Base-by-base conservation (phyloP, 129 eudicot genomes). In the Tagetes patula region DNA sequence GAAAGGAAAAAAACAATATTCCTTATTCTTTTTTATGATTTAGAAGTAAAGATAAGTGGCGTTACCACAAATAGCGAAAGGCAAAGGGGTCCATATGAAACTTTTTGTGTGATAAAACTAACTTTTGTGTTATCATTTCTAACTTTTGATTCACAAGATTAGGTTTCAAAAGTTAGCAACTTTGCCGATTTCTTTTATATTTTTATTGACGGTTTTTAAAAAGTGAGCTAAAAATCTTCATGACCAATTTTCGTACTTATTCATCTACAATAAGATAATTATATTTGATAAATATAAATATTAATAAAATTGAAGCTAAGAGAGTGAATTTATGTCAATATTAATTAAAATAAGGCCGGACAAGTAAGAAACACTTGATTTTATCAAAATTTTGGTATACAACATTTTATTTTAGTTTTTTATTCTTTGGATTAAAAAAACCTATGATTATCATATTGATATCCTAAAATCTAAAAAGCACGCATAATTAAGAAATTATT, bases 41-140 rank as follows among this genome's bases (percentile, higher is more conserved):
- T 12, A 0, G 9, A 54, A 54, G 4, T 10, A n/a, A 13, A 43
- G 11, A 49, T 62, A 71, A 31, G 41, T 40, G 56, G 71, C 50
- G 72, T 33, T 9, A 10, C 49, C 41, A 71, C 32, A 63, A 60
- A 11, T 41, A 55, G 59, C 68, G 40, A 71, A 71, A 52, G 82
- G 12, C 48, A 43, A 38, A 20, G 67, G 66, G 77, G 73, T 63
- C 82, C 69, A 43, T 59, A 47, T 54, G 75, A 60, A 40, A 38
- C 14, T 45, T 33, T 20, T 31, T 67, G 60, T 40, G 67, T 65
- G 62, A 43, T 45, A 36, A 68, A 38, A 53, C 52, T 5, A 62
- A 68, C 71, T 75, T 80, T 75, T 80, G 8, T 50, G 80, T 80
- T 75, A 80, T 73, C 76, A 75, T 80, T 74, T 68, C 56, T 3